Conservation (phyloP, 371 early-diverging fungal genomes). For the Cladochytrium tenue region DNA sequence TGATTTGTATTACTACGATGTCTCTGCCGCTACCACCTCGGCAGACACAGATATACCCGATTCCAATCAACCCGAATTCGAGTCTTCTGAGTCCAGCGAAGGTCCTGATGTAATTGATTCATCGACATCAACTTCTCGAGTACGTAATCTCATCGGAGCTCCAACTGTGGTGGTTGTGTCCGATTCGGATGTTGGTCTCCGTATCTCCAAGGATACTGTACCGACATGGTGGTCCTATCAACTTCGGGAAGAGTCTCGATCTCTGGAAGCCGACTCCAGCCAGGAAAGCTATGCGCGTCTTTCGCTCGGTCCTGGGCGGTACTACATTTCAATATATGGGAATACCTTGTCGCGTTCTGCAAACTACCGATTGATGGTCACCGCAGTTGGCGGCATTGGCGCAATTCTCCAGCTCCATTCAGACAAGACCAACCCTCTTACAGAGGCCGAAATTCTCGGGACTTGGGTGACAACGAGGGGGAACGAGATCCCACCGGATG, state of each 20-base stretch:
- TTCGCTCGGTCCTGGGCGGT: conserved; percentile 13
- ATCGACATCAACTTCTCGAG: no score
- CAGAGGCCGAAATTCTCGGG: background rate
- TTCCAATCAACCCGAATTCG: no score
- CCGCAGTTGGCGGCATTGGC: background rate
- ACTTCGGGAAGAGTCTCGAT: conserved; percentile 12
- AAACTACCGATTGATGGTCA: background rate
- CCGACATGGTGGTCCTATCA: conserved; percentile 20
- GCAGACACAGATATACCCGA: no score
- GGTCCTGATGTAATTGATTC: no score
- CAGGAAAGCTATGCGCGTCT: conserved; percentile 11
- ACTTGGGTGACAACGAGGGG: background rate
- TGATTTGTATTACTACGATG: conserved; percentile 10
- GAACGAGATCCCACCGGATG: conserved; percentile 11
- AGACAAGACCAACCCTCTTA: background rate
- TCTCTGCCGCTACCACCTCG: conserved; percentile 2
- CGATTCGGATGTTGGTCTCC: conserved; percentile 8
- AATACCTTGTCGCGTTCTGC: conserved; percentile 5
- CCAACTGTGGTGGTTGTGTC: conserved; percentile 18
- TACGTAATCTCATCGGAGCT: background rate
- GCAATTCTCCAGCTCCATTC: background rate
- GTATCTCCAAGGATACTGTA: conserved; percentile 13
- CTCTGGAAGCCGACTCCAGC: conserved; percentile 6
- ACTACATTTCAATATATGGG: conserved; percentile 19
- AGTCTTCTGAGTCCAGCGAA: no score